Conservation (phyloP, 2,329 filamentous ascomycete genomes). For the Lachnellula hyalina region DNA sequence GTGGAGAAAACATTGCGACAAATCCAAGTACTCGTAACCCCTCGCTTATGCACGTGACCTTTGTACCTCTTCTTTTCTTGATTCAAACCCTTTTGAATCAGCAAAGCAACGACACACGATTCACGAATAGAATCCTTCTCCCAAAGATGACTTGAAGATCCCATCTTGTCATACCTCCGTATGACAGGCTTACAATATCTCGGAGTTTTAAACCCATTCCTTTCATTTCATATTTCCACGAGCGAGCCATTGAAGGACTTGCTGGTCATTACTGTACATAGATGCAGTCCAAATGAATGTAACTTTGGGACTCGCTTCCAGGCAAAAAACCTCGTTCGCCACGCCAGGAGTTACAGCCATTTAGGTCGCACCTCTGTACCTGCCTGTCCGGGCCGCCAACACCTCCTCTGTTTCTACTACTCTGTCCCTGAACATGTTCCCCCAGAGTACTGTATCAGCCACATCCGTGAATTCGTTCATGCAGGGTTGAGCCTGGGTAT, state of each 20-base stretch:
- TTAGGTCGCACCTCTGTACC: no score
- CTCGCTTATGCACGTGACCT: not conserved
- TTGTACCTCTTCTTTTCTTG: not conserved
- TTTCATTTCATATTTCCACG: not conserved
- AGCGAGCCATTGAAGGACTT: not conserved
- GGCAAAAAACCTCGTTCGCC: no score
- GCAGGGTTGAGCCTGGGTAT: constrained; percentile 5
- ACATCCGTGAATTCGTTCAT: constrained; percentile 1
- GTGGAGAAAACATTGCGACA: not conserved
- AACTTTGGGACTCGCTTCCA: no score
- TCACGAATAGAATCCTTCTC: not conserved
- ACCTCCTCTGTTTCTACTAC: not conserved
- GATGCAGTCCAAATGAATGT: not conserved
- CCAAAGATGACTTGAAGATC: not conserved
- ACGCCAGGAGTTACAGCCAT: no score
- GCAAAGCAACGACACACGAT: not conserved
- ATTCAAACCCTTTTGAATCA: not conserved
- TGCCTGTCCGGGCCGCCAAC: not conserved
- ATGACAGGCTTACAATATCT: not conserved
- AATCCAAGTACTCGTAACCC: no score
- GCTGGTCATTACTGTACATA: not conserved
- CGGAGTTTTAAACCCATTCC: not conserved
- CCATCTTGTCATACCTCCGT: not conserved
- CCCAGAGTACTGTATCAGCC: not conserved
- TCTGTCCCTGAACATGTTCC: not conserved